Conservation (phyloP, 768 basidiomycete genomes). For the Russula virescens region DNA sequence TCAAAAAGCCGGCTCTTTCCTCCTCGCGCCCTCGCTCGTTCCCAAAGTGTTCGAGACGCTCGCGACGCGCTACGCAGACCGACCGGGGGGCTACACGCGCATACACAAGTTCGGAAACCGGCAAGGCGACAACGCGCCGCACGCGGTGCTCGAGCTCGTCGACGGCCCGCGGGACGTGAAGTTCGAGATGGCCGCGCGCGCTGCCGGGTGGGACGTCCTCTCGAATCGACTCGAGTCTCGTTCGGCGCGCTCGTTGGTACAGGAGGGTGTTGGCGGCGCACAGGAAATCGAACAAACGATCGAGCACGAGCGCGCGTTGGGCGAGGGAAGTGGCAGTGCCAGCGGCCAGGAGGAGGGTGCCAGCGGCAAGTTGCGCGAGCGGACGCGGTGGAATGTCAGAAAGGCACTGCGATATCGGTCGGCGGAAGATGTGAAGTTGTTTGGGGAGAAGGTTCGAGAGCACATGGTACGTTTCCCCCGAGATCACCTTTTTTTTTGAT, state of each 20-base stretch:
- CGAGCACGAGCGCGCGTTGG: constrained; percentile 41
- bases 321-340: constrained; percentile 28
- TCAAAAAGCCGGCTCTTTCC: constrained; percentile 62
- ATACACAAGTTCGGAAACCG: constrained; percentile 90
- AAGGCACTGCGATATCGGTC: constrained; percentile 63
- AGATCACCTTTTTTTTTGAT: too few relatives aligned
- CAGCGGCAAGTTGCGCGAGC: constrained; percentile 48
- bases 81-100: constrained; percentile 93
- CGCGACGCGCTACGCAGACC: constrained; percentile 68
- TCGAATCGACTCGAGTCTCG: constrained; percentile 46
- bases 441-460: constrained; percentile 52
- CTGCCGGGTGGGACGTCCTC: constrained; percentile 79
- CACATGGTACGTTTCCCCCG: constrained; percentile 52
- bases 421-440: constrained; percentile 38
- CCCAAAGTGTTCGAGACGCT: constrained; percentile 83
- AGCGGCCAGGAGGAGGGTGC: too few relatives aligned
- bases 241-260: constrained; percentile 43
- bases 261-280: constrained; percentile 41
- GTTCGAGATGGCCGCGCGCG: constrained; percentile 82
- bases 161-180: constrained; percentile 88
- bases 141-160: constrained; percentile 90
- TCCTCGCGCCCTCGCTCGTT: constrained; percentile 64
- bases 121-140: constrained; percentile 87
- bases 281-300: constrained; percentile 34
- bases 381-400: constrained; percentile 70